Base-by-base conservation (phyloP, 495 filamentous ascomycete species). In the Penicillium subrubescens region DNA sequence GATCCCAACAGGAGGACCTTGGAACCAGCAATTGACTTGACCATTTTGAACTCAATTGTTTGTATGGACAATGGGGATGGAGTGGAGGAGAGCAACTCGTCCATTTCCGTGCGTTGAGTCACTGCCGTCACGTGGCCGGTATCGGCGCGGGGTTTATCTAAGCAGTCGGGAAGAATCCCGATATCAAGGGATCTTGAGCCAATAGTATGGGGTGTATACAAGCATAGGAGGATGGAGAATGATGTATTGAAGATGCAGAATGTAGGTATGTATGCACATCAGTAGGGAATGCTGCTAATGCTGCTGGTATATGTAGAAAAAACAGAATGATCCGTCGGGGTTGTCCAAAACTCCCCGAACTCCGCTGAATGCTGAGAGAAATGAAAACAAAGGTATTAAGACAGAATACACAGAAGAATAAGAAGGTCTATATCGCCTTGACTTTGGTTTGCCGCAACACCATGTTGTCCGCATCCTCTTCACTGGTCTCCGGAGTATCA, bases 1-100 rank as follows among this genome's bases (percentile, higher is more conserved):
- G 89, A 86, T 64, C 90, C 91, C 57, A 92, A 83, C 72, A 93
- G 86, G 43, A 92, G 87, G 75, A 90, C 89, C 70, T 83, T 86
- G 33, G 79, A 79, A 70, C 79, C 79, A 70, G 79, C 75, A 56
- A 81, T 62, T 72, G 71, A 69, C 61, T 71, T 71, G 62, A 69
- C 65, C 75, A 79, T 77, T 63, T 59, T 77, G 73, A 70, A 35
- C 51, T 64, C 33, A 64, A 66, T 66, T 72, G 54, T 57, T 62
- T 67, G 31, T 59, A 56, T 44, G 61, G 25, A 33, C 31, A 60
- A 51, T 60, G 51, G 63, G 61, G 56, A 60, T 61, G 58, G 53
- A 60, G 59, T 48, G 35, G 48, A 70, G 29, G 48, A 50, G 39
- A 27, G 27, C 23, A 7, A 35, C 25, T 62, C 19, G n/a, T 50